Conservation (phyloP, 2,329 filamentous ascomycete species). For the Venturia pyrina region DNA sequence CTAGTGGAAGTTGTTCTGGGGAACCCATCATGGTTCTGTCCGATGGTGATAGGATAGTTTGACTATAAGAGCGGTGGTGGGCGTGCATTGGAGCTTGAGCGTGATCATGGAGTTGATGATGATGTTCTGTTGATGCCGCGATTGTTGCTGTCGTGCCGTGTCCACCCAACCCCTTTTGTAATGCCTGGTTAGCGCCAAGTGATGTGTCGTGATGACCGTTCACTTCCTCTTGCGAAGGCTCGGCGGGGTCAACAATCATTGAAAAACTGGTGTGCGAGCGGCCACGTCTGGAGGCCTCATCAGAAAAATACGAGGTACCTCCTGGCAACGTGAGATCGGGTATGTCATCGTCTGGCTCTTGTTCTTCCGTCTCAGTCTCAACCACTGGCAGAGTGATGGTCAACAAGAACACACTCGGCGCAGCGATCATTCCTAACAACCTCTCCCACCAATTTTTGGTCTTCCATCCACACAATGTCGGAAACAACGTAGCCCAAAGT, state of each 20-base stretch:
- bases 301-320: conserved; percentile 7
- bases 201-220: not conserved
- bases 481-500: conserved; percentile 68
- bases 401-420: conserved; percentile 82
- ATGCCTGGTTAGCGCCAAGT: not conserved
- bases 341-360: conserved; percentile 36
- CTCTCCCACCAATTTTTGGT: conserved; percentile 81
- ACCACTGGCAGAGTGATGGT: conserved; percentile 88
- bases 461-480: conserved; percentile 72
- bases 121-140: conserved; percentile 21
- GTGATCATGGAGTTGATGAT: conserved; percentile 17
- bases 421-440: conserved; percentile 67
- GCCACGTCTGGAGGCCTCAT: not conserved
- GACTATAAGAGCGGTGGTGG: conserved; percentile 19
- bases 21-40: conserved; percentile 25
- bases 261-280: not conserved
- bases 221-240: not conserved
- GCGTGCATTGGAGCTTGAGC: conserved; percentile 13
- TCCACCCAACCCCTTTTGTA: not conserved
- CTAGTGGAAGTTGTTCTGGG: conserved; percentile 24
- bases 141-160: conserved; percentile 23
- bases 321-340: conserved; percentile 23
- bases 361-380: conserved; percentile 52
- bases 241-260: conserved; percentile 2
- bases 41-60: conserved; percentile 22